phyloP scores from a whole-genome alignment of 176 grass and related monocot genomes.

The Bothriochloa decipiens region DNA sequence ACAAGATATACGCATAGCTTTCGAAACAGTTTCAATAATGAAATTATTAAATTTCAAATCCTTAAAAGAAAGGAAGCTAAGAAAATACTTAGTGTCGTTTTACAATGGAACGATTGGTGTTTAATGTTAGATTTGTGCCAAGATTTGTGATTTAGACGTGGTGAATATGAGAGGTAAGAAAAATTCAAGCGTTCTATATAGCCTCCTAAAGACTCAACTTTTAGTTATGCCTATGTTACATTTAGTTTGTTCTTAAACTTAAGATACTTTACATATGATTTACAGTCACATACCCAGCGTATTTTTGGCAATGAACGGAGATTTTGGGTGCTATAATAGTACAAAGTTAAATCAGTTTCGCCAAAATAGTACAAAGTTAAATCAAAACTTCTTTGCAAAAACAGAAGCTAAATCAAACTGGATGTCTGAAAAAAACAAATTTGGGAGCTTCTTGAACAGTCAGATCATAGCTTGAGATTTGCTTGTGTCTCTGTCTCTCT shows the following conservation, averaged over 20 bases:
- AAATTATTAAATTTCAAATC: neutral
- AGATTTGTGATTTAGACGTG: neutral
- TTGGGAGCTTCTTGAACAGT: neutral
- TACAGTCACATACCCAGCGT: neutral
- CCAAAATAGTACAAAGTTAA: neutral
- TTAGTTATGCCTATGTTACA: neutral
- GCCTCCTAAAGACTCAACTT: neutral
- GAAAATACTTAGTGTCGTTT: neutral
- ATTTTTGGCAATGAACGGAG: no score
- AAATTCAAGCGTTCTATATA: neutral
- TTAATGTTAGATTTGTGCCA: neutral
- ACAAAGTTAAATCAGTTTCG: neutral
- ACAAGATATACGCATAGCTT: neutral
- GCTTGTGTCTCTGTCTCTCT: neutral
- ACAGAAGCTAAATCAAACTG: neutral
- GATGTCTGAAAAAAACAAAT: neutral
- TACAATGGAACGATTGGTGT: neutral
- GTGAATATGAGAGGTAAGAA: neutral
- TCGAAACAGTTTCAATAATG: neutral
- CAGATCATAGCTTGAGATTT: neutral
- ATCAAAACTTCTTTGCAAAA: neutral
- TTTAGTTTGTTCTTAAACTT: neutral
- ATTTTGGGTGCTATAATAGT: neutral
- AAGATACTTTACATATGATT: neutral
- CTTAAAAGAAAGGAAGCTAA: neutral